A percentile compares a stretch with the other conserved stretches of the same genome.
Evolutionary conservation across 306 rosid genomes (phyloP).

Genomic region (Benincasa hispida): DNA sequence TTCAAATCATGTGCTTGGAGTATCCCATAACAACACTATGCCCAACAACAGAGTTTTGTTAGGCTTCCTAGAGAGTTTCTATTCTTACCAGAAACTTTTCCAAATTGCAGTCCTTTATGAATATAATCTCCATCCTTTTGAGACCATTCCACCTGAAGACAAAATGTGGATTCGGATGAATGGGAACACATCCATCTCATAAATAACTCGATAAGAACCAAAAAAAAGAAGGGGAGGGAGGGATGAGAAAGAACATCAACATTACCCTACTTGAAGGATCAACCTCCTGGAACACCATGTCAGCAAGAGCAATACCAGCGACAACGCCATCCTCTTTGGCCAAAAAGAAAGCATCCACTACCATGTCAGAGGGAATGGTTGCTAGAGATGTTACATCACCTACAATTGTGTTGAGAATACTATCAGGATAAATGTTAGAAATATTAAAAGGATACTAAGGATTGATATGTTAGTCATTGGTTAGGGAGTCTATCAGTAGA

Average conservation of each 20-base stretch:
- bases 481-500: not conserved
- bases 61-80: not conserved
- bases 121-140: slow-evolving; percentile 65
- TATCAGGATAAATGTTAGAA: not conserved
- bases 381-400: slow-evolving; percentile 87
- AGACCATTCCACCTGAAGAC: slow-evolving; percentile 74
- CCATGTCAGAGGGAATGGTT: slow-evolving; percentile 63
- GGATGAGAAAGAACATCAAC: not conserved
- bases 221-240: not conserved
- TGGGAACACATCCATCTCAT: not conserved
- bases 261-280: slow-evolving; percentile 73
- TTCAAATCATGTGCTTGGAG: not conserved
- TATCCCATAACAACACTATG: not conserved
- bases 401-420: slow-evolving; percentile 11
- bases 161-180: slow-evolving; percentile 10
- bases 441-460: not conserved
- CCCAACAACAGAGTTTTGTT: not conserved
- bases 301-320: slow-evolving; percentile 78
- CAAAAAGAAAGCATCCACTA: slow-evolving; percentile 80
- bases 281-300: slow-evolving; percentile 69
- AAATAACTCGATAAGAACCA: not conserved
- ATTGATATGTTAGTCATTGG: not conserved
- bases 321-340: slow-evolving; percentile 81
- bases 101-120: slow-evolving; percentile 67
- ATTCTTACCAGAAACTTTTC: slow-evolving; percentile 68